Evolutionary conservation across 768 basidiomycete species (phyloP), one percentile per base, ranked within the genome.

Genomic region (Cantharellus cinnabarinus): DNA sequence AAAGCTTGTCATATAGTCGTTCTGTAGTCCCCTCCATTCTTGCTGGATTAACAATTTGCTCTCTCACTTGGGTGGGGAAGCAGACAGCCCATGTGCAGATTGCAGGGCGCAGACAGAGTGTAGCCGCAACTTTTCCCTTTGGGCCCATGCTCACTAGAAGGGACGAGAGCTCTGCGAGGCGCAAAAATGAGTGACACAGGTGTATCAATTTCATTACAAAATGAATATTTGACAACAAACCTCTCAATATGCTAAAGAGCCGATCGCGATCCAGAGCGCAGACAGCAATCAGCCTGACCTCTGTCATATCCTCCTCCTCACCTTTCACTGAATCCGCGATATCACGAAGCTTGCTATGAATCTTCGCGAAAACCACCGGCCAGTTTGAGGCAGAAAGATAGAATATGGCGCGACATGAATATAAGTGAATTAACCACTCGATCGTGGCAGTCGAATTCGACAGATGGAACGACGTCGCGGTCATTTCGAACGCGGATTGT

Each of bases 41-140:
- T 38, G 81, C 79, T 51, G 81, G 75, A 2, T 74, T 72, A 5
- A 76, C 73, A 42, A 89, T 75, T 3, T 79, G 75, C 4, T 88
- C 81, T 58, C 82, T 82, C 67, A 81, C 94, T 66, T 95, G 87
- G 3, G 73, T 71, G 0, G 87, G 83, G 65, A 82, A 85, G 34
- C 78, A 72, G 39, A 84, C 81, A 40, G 93, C 81, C 89, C 89
- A 94, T 62, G 84, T 89, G 89, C 90, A 93, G 37, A 94, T 73
- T 1, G 86, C 87, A 38, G 77, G 74, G 29, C 88, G 79, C 41
- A 94, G 74, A 37, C 83, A 79, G 37, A 77, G 72, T 0, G 88
- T 80, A 54, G 91, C 76, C 0, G 83, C 81, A 10, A 77, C 69
- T 60, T 89, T 87, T 0, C 82, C 78, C 44, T 85, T 81, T 41